phyloP scores from a whole-genome alignment of 371 early-diverging fungal species.

The Mortierella sp. region DNA sequence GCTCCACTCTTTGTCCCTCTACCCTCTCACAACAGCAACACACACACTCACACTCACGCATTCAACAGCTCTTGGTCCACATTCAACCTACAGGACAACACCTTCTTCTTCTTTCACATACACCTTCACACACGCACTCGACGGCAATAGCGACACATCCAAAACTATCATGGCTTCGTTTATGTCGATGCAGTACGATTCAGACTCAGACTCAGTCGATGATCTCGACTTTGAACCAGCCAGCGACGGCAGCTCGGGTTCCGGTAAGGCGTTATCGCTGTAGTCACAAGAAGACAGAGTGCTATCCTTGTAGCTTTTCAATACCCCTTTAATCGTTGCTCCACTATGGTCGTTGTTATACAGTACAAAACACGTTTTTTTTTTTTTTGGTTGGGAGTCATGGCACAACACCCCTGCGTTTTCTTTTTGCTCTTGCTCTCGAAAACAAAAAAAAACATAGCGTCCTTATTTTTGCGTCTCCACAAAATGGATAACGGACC shows the following conservation, averaged over 20 bases:
- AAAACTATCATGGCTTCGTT: conserved; percentile 36
- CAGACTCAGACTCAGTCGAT: conserved; percentile 57
- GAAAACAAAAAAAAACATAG: neutral
- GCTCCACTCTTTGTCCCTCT: no score
- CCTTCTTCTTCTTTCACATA: neutral
- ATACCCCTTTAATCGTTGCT: neutral
- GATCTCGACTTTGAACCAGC: conserved; percentile 56
- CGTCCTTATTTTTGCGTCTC: neutral
- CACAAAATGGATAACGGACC: neutral
- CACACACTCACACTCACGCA: no score
- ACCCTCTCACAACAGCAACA: no score
- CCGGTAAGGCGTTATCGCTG: conserved; percentile 8
- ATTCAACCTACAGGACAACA: neutral
- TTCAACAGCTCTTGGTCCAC: neutral
- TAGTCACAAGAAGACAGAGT: no score
- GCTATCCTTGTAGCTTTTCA: neutral
- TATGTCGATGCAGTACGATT: conserved; percentile 53
- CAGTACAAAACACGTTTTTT: neutral
- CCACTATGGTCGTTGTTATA: no score
- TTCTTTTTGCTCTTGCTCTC: neutral
- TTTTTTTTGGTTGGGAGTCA: neutral
- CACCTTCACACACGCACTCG: neutral
- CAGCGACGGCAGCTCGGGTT: conserved; percentile 27
- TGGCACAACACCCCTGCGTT: neutral
- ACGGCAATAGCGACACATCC: no score